Evolutionary conservation across 1,284 basidiomycete species (phyloP), one percentile per base, ranked within the genome.

Genomic region (Puccinia horiana): DNA sequence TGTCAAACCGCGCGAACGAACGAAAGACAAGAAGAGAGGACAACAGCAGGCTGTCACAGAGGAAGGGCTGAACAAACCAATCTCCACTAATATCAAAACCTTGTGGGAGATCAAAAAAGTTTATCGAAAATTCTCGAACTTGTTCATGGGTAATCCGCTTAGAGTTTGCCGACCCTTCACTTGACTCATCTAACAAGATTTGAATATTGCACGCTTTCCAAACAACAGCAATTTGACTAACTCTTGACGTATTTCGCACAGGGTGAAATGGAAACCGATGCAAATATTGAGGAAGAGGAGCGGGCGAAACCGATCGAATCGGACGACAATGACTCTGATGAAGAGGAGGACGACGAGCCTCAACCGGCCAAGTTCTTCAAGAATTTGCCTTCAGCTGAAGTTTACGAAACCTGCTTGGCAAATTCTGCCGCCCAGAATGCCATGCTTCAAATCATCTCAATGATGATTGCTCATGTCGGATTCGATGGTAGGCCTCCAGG

Each of bases 91-190:
- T 49, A 63, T 81, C 49, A 81, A 73, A 23, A 81, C 67, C 2
- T 61, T 81, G 42, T 81, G 78, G 78, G 78, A 81, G 26, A 81
- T 81, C 69, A 81, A 81, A 56, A 81, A 47, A 35, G n/a, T 81
- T 26, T 70, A 81, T 61, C 29, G 69, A 44, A 72, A 73, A 32
- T 47, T 81, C n/a, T 73, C 69, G 18, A 35, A 69, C 42, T 35
- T 81, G 67, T 32, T 81, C 54, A 49, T 52, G 23, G 78, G 78
- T 37, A 49, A 73, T 42, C 56, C 65, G 32, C 29, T 70, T 40
- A 65, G 67, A 67, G 78, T 72, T 32, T 73, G 69, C 32, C 42
- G 35, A 67, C 2, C 20, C 20, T 47, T 32, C 29, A 73, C 56
- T 29, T 58, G 3, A 49, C 49, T n/a, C 20, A 26, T 49, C 16